These are phyloP conservation scores for Cicer judaicum DNA, from an alignment of 306 rosid genomes.

Conservation along the genomic window DNA sequence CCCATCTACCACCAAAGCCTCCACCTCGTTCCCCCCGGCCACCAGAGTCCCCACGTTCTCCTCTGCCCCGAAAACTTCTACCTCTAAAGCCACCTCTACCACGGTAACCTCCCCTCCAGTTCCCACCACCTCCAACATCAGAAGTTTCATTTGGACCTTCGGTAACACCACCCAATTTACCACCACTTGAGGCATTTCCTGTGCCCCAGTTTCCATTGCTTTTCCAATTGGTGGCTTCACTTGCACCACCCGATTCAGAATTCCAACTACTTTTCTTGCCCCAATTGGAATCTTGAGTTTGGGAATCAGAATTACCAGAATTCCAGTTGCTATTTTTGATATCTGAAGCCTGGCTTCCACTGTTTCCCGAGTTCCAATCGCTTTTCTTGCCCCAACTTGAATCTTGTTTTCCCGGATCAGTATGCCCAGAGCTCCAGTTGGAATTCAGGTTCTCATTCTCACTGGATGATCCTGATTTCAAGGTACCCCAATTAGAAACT, in stretches of 20 bases:
- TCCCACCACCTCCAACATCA: conserved; percentile 53
- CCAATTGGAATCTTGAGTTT: conserved; percentile 48
- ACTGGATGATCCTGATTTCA: conserved; percentile 22
- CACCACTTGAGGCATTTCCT: conserved; percentile 47
- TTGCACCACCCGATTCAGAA: conserved; percentile 47
- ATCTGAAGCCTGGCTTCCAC: neutral
- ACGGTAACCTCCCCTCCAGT: conserved; percentile 68
- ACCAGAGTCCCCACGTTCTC: conserved; percentile 62
- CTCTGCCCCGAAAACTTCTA: conserved; percentile 55
- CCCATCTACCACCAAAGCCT: conserved; percentile 56
- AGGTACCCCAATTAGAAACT: neutral
- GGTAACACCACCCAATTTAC: conserved; percentile 28
- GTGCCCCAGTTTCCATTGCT: conserved; percentile 49
- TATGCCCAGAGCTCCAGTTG: conserved; percentile 44
- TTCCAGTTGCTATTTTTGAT: conserved; percentile 37
- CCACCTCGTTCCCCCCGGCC: conserved; percentile 57
- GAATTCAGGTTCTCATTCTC: conserved; percentile 38
- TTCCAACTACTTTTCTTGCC: conserved; percentile 58
- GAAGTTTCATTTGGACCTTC: conserved; percentile 48
- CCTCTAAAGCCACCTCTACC: conserved; percentile 71
- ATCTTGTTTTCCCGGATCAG: conserved; percentile 45
- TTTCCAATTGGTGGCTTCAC: conserved; percentile 45
- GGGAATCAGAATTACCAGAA: conserved; percentile 44
- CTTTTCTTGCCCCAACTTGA: conserved; percentile 53
- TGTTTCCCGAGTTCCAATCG: conserved; percentile 48